These are phyloP conservation scores for Hagleromyces aurorensis DNA, from an alignment of 805 yeast genomes.

Conservation along the genomic window DNA sequence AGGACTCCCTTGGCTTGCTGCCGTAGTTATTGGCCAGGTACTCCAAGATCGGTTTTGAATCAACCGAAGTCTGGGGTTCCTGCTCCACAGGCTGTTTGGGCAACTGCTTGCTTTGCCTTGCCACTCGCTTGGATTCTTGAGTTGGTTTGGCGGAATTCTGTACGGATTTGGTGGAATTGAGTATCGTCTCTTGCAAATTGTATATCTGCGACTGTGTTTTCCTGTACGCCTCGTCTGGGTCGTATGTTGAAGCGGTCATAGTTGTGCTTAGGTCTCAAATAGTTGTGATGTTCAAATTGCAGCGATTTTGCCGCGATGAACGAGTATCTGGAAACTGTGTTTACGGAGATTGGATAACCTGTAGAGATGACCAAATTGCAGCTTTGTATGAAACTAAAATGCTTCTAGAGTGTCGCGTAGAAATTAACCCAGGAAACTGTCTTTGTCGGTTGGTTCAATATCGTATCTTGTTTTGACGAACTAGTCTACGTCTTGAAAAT, in stretches of 20 bases:
- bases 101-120: background rate
- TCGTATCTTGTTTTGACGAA: too few relatives aligned
- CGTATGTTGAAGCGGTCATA: constrained; percentile 5
- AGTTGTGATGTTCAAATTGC: background rate
- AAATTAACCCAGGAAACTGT: too few relatives aligned
- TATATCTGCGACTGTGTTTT: constrained; percentile 29
- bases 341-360: too few relatives aligned
- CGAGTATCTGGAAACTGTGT: too few relatives aligned
- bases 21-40: constrained; percentile 11
- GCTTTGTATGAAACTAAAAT: too few relatives aligned
- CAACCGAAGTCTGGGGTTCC: constrained; percentile 3
- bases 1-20: constrained; percentile 6
- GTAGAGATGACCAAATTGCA: too few relatives aligned
- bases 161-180: constrained; percentile 20
- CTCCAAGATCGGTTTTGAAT: constrained; percentile 12
- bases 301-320: too few relatives aligned
- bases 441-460: too few relatives aligned
- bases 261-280: background rate
- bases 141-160: background rate
- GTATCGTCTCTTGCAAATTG: constrained; percentile 28
- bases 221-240: constrained; percentile 20
- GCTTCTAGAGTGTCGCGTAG: too few relatives aligned
- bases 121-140: constrained; percentile 4
- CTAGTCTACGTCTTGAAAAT: too few relatives aligned
- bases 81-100: background rate